Evolutionary conservation across 495 filamentous ascomycete species (phyloP).

Genomic region (Penicillium silybi): DNA sequence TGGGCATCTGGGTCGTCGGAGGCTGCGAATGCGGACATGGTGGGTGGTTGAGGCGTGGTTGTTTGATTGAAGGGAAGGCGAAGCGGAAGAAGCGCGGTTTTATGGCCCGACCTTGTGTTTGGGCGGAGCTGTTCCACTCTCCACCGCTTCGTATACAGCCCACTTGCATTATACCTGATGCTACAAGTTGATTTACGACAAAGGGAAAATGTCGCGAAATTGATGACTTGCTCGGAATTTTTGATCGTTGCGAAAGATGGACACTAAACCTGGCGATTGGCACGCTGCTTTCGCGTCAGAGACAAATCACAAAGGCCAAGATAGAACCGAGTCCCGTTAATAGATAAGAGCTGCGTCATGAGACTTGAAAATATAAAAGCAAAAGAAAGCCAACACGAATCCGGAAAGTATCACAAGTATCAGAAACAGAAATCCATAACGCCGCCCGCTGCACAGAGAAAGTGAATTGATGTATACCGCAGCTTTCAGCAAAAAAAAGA

Average conservation of each 20-base stretch:
- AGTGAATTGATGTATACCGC: conserved; percentile 18
- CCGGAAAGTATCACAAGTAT: conserved; percentile 3
- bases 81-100: neutral
- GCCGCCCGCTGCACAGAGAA: conserved; percentile 26
- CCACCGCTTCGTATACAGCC: neutral
- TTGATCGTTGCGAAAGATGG: neutral
- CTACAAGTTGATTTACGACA: neutral
- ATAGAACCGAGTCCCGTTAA: conserved; percentile 9
- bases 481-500: conserved; percentile 7
- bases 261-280: neutral
- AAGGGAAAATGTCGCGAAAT: neutral
- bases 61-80: neutral
- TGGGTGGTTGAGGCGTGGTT: conserved; percentile 1
- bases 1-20: conserved; percentile 16
- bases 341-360: conserved; percentile 2
- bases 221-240: neutral
- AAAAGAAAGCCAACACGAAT: neutral
- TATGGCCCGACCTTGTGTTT: neutral
- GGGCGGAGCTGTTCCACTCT: neutral
- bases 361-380: neutral
- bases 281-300: conserved; percentile 1
- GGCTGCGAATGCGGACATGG: conserved; percentile 24
- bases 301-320: conserved; percentile 7
- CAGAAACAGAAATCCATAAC: conserved; percentile 14
- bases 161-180: neutral